Evolutionary conservation across 305 asterid genomes (phyloP), one percentile per base, ranked within the genome.

Genomic region (Fraxinus greggii): DNA sequence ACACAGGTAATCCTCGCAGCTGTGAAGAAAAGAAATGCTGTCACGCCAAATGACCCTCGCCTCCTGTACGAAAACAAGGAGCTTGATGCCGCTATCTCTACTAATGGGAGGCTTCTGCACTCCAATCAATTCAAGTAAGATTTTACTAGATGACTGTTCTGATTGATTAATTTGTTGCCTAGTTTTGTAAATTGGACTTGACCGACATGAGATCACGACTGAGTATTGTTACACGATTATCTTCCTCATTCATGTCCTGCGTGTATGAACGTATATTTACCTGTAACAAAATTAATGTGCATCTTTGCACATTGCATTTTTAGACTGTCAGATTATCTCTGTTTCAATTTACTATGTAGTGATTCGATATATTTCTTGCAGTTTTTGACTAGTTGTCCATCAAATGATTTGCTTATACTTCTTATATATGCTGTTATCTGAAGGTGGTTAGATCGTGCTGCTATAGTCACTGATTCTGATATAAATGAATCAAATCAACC

Each of bases 361-460:
- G 23, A 45, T 51, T 51, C 8, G 63, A 59, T 21, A 13, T 17
- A 51, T 59, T 59, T 59, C 15, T 17, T 29, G 15, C 29, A 21
- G 28, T 21, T 59, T 21, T 28, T 3, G 24, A 67, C 21, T 28
- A 26, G 26, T 59, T 5, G 35, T 9, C 74, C 7, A 24, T 28
- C 29, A 28, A 67, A 32, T 59, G 29, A 67, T 67, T 67, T 67
- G 17, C 74, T 67, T 67, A 67, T 28, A 28, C 74, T 3, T 67
- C 31, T 61, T 61, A 61, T 61, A 5, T 72, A 5, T 75, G 26
- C 2, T 69, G 31, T 6, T 48, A 1, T 67, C 1, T 26, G 9
- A 38, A 94, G 97, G 90, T 92, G 92, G 89, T 74, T 94, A n/a
- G 96, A 93, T 85, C 91, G 84, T 1, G 98, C 97, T 1, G 97